These are phyloP conservation scores for Polyplosphaeria fusca DNA, from an alignment of 495 filamentous ascomycete species.

Conservation along the genomic window DNA sequence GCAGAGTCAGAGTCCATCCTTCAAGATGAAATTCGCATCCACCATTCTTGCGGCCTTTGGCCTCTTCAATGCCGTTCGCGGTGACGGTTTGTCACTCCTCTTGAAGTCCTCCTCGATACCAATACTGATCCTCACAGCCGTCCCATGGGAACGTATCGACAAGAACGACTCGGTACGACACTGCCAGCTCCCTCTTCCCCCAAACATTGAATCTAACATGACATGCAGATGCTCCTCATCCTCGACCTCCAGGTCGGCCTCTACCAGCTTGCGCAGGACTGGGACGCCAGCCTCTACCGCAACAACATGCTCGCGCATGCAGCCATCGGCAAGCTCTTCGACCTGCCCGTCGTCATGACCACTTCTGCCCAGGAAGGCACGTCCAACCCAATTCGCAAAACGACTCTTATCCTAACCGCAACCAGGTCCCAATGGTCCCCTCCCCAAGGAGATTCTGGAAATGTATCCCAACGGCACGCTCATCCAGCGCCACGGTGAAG, in stretches of 20 bases:
- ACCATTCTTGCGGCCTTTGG: conserved; percentile 20
- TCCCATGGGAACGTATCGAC: conserved; percentile 49
- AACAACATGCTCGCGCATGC: conserved; percentile 70
- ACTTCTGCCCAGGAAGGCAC: conserved; percentile 55
- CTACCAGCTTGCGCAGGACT: conserved; percentile 63
- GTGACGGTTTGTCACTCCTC: conserved; percentile 9
- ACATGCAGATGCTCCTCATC: conserved; percentile 55
- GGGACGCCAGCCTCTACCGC: conserved; percentile 56
- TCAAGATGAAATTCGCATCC: conserved; percentile 26
- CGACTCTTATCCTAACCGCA: not conserved
- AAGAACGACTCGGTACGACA: conserved; percentile 54
- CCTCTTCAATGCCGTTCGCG: conserved; percentile 17
- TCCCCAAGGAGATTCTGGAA: conserved; percentile 66
- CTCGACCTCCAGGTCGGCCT: conserved; percentile 74
- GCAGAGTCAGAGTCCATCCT: too few species aligned
- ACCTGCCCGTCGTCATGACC: conserved; percentile 67
- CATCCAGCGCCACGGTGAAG: conserved; percentile 68
- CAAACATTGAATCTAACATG: not conserved
- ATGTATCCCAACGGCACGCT: conserved; percentile 67
- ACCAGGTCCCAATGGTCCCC: conserved; percentile 62
- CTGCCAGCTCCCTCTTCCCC: not conserved
- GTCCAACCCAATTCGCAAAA: not conserved
- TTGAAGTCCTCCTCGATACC: not conserved
- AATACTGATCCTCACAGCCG: conserved; percentile 16
- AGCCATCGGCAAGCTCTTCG: conserved; percentile 61